phyloP scores from a whole-genome alignment of 106 monocot genomes.

The Iris macrosiphon region DNA sequence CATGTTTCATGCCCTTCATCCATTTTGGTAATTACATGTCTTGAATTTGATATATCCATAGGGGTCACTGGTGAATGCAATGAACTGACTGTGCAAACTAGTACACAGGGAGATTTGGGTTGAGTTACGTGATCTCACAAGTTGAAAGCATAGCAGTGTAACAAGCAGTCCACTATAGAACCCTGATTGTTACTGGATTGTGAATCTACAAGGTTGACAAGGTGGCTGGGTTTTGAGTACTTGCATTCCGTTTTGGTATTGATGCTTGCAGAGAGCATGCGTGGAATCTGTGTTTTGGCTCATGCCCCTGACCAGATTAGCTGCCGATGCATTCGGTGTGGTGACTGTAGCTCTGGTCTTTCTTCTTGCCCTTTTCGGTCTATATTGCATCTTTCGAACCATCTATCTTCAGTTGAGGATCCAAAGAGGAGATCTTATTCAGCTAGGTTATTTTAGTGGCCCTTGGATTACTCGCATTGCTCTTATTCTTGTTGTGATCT shows the following conservation, averaged over 20 bases:
- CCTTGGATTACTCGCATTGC: constrained; percentile 62
- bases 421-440: constrained; percentile 16
- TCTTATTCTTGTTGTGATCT: constrained; percentile 52
- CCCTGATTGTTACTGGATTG: neutral
- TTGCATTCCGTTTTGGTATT: constrained; percentile 28
- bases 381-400: constrained; percentile 45
- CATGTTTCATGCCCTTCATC: too few species aligned
- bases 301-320: constrained; percentile 70
- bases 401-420: constrained; percentile 47
- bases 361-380: constrained; percentile 39
- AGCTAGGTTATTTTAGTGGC: constrained; percentile 78
- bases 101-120: neutral
- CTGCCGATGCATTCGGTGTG: constrained; percentile 81
- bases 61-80: too few species aligned
- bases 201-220: constrained; percentile 4
- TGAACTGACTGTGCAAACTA: neutral
- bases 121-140: neutral
- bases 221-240: constrained; percentile 6
- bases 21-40: too few species aligned
- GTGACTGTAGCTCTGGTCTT: constrained; percentile 53
- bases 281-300: constrained; percentile 59
- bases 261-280: constrained; percentile 75
- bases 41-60: too few species aligned
- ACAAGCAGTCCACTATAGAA: neutral
- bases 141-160: neutral